These are phyloP conservation scores for Boletus bicolor DNA, from an alignment of 768 basidiomycete genomes.

Conservation along the genomic window DNA sequence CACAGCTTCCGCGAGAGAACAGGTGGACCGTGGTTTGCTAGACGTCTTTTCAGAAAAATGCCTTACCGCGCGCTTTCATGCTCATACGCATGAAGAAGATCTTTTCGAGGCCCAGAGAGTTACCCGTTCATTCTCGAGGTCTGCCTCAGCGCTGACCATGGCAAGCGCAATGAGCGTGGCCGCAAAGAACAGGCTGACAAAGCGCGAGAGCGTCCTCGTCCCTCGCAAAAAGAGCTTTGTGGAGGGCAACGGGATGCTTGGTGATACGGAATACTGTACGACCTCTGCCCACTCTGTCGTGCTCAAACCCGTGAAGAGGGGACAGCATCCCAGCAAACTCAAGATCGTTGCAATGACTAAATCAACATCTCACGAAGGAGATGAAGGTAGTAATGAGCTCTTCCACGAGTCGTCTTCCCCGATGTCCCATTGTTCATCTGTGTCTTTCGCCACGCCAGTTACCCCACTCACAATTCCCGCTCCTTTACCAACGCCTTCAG, in stretches of 20 bases:
- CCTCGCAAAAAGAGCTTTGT: conserved; percentile 54
- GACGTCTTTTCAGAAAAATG: conserved; percentile 81
- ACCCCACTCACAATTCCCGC: conserved; percentile 20
- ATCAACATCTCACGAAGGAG: conserved; percentile 19
- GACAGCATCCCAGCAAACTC: conserved; percentile 28
- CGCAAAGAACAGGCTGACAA: conserved; percentile 54
- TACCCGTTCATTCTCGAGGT: conserved; percentile 46
- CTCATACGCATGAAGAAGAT: conserved; percentile 58
- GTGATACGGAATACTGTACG: conserved; percentile 17
- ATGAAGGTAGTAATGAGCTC: conserved; percentile 24
- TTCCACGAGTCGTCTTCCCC: conserved; percentile 36
- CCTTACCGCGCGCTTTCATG: conserved; percentile 63
- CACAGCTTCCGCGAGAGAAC: conserved; percentile 59
- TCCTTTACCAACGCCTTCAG: conserved; percentile 13
- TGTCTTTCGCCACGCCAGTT: conserved; percentile 25
- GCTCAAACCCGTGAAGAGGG: conserved; percentile 15
- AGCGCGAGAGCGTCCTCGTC: conserved; percentile 69
- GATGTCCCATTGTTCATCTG: conserved; percentile 38
- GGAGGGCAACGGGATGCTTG: conserved; percentile 18
- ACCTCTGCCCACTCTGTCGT: neutral
- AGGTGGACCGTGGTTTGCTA: conserved; percentile 72
- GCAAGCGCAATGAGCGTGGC: conserved; percentile 53
- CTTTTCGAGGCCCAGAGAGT: conserved; percentile 55
- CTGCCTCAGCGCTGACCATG: conserved; percentile 58
- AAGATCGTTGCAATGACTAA: conserved; percentile 26